Evolutionary conservation across 495 filamentous ascomycete genomes (phyloP).

Genomic region (Hypoxylon perforatum): DNA sequence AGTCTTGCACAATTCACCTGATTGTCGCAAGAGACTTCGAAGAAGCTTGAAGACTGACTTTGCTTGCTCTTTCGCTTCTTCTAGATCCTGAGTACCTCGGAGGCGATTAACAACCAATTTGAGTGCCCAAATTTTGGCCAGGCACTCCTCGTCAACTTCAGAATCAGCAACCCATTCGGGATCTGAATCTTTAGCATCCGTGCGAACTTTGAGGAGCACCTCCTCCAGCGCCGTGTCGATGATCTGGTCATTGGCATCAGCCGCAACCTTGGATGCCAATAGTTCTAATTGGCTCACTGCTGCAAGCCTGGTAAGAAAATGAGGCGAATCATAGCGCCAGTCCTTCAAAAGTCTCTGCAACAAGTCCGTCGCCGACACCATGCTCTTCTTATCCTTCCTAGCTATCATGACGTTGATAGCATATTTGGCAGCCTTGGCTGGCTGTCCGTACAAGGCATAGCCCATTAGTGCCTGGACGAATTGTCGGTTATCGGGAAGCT

Average conservation of each 20-base stretch:
- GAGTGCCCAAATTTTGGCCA: conserved; percentile 88
- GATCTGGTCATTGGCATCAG: conserved; percentile 78
- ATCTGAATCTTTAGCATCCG: conserved; percentile 61
- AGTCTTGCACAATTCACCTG: conserved; percentile 82
- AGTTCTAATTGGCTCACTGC: conserved; percentile 85
- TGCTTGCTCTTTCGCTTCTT: conserved; percentile 72
- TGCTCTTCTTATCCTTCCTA: conserved; percentile 81
- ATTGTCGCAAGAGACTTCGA: conserved; percentile 73
- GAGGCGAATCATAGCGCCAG: conserved; percentile 78
- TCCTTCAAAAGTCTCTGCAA: conserved; percentile 76
- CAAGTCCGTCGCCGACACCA: conserved; percentile 83
- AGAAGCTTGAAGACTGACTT: conserved; percentile 80
- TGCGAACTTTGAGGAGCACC: conserved; percentile 76
- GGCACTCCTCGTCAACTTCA: conserved; percentile 79
- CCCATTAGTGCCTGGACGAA: conserved; percentile 82
- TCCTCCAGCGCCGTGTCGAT: conserved; percentile 81
- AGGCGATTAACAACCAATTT: conserved; percentile 89
- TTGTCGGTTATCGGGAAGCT: conserved; percentile 86
- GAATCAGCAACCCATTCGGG: conserved; percentile 75
- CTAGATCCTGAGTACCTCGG: conserved; percentile 69
- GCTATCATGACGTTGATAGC: conserved; percentile 90
- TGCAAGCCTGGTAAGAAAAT: conserved; percentile 87
- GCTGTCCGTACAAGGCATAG: conserved; percentile 83
- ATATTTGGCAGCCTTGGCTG: conserved; percentile 88
- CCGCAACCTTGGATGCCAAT: conserved; percentile 76